phyloP scores from a whole-genome alignment of 2,329 filamentous ascomycete genomes.

The Orbilia oligospora region DNA sequence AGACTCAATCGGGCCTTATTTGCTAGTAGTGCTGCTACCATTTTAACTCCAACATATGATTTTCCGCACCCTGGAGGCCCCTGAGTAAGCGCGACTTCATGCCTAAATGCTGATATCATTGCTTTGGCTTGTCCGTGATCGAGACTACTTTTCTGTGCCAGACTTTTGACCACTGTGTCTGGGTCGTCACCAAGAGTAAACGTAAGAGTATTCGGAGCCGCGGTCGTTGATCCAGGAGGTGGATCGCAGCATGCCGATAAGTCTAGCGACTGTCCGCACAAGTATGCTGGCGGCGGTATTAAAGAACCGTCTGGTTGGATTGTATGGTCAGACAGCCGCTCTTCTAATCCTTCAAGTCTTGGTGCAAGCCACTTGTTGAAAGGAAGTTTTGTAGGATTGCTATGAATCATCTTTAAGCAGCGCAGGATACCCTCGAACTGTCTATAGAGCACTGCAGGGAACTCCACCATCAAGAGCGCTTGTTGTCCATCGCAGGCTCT shows the following conservation, averaged over 20 bases:
- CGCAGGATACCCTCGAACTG: conserved; percentile 65
- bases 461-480: conserved; percentile 64
- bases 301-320: background rate
- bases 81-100: conserved; percentile 75
- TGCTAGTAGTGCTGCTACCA: conserved; percentile 66
- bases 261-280: conserved; percentile 10
- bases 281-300: conserved; percentile 29
- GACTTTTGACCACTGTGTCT: background rate
- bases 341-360: conserved; percentile 13
- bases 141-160: conserved; percentile 68
- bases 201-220: background rate
- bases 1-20: conserved; percentile 64
- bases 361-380: conserved; percentile 64
- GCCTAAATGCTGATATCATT: conserved; percentile 71
- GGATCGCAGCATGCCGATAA: conserved; percentile 27
- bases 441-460: conserved; percentile 65
- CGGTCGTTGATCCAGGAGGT: background rate
- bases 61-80: conserved; percentile 81
- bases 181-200: conserved; percentile 18
- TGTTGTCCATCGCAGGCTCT: background rate
- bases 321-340: conserved; percentile 4
- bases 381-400: conserved; percentile 60
- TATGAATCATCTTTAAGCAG: conserved; percentile 64
- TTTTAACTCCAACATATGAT: conserved; percentile 72
- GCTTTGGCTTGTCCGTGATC: conserved; percentile 72